Conservation (phyloP, 768 basidiomycete species). For the Sistotremastrum niveocremeum region DNA sequence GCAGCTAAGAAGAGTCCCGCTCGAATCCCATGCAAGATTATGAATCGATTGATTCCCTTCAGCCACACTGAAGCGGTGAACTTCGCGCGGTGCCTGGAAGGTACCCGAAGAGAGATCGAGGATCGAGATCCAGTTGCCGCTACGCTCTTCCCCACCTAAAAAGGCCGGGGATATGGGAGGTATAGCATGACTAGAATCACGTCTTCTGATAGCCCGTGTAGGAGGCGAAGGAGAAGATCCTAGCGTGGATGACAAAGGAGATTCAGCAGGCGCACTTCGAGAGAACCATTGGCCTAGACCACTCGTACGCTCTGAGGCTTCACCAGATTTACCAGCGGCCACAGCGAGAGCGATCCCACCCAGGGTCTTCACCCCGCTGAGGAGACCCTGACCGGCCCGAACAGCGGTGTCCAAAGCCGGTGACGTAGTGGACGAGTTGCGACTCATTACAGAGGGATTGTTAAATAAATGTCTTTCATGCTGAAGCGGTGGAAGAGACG, state of each 20-base stretch:
- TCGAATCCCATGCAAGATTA: conserved; percentile 1
- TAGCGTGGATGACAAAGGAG: conserved; percentile 5
- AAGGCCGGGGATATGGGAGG: conserved; percentile 11
- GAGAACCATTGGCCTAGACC: conserved; percentile 26
- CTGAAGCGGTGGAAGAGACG: conserved; percentile 16
- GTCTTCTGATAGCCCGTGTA: conserved; percentile 4
- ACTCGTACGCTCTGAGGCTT: conserved; percentile 14
- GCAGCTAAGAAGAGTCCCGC: conserved; percentile 15
- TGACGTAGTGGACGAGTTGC: conserved; percentile 9
- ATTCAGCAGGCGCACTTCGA: conserved; percentile 43
- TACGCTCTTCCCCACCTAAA: conserved; percentile 8
- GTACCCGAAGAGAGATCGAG: conserved; percentile 24
- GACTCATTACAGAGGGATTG: conserved; percentile 4
- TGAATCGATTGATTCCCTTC: not conserved
- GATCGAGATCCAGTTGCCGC: conserved; percentile 37
- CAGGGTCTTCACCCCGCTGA: conserved; percentile 50
- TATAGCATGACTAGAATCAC: conserved; percentile 10
- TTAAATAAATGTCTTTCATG: not conserved
- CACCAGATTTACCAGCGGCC: conserved; percentile 25
- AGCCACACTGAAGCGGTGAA: not conserved
- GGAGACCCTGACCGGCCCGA: conserved; percentile 45
- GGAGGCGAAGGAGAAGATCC: conserved; percentile 1
- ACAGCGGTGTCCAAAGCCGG: conserved; percentile 28
- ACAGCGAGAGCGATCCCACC: conserved; percentile 48
- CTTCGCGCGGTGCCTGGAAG: not conserved